Base-by-base conservation (phyloP, 139 green algal species). In the Chlorella sp. region DNA sequence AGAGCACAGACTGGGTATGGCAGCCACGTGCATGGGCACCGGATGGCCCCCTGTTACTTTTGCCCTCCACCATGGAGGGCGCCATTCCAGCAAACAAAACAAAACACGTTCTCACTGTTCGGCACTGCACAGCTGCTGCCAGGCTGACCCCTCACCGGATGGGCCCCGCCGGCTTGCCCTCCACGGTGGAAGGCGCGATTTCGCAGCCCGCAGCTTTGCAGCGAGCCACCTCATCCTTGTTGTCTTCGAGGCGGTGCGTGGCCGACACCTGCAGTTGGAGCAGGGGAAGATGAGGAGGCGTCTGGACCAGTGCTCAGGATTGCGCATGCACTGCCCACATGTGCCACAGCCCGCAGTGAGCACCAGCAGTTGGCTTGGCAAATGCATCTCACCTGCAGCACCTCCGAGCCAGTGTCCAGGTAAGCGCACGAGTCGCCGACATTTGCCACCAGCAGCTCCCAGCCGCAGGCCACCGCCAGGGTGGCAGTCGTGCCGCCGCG, bases 401-500 rank as follows among this genome's bases (percentile, higher is more conserved):
- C 93, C 85, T 97, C 91, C n/a, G 80, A 74, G 1, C 94, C 95
- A 1, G 83, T 94, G 86, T 95, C 91, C 75, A 94, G 87, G 76
- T 89, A 91, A 6, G 90, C 90, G 38, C 68, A 86, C 1, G 91
- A 95, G 80, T 96, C 92, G 11, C 92, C 92, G 4, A 96, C 91
- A 80, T 90, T 96, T 17, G 90, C 92, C 16, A 94, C 86, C 21
- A 92, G 38, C 32, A 93, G 60, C 75, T 93, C 74, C 92, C 91
- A 93, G 55, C 91, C 93, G 84, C 90, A 78, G 56, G 89, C 41
- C 21, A 95, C 57, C 2, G 92, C 95, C 72, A 98, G 80, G 16
- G 95, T 98, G 69, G 94, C 95, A 16, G 95, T 98, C 20, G 92
- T 95, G 26, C 95, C 95, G 32, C 80, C 82, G 34, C 71, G 63